Conservation (phyloP, 2,329 filamentous ascomycete genomes). For the Coccinonectria pachysandricola region DNA sequence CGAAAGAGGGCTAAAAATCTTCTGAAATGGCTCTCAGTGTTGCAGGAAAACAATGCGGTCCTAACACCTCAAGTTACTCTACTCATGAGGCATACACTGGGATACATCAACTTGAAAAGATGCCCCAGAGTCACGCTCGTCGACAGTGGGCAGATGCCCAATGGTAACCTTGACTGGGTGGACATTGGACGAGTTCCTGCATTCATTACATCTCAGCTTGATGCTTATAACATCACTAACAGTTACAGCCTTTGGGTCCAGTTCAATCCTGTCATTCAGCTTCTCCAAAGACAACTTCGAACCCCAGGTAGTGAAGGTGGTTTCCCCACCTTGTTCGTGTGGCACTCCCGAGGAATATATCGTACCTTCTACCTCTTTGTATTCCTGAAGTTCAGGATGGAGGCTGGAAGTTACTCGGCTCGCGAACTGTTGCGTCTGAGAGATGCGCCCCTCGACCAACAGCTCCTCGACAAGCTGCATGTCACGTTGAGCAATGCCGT, state of each 20-base stretch:
- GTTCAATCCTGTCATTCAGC: slow-evolving; percentile 24
- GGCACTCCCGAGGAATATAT: slow-evolving; percentile 23
- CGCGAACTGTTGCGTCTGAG: slow-evolving; percentile 33
- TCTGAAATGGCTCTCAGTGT: slow-evolving; percentile 1
- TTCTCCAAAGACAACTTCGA: slow-evolving; percentile 20
- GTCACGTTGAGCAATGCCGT: slow-evolving; percentile 27
- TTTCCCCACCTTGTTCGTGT: slow-evolving; percentile 31
- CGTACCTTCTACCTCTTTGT: slow-evolving; percentile 32
- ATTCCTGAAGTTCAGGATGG: slow-evolving; percentile 31
- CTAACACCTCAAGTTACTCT: slow-evolving; percentile 1
- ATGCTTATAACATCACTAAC: slow-evolving; percentile 23
- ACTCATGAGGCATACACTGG: slow-evolving; percentile 1
- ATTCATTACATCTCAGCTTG: slow-evolving; percentile 17
- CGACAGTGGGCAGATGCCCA: no score
- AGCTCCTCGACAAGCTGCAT: slow-evolving; percentile 20
- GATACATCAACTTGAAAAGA: not conserved
- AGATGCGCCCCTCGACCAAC: slow-evolving; percentile 14
- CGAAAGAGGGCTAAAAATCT: no score
- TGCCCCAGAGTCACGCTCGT: no score
- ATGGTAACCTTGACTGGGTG: no score
- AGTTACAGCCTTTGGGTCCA: slow-evolving; percentile 17
- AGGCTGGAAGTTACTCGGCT: slow-evolving; percentile 31
- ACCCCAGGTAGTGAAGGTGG: slow-evolving; percentile 10
- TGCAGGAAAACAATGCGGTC: not conserved
- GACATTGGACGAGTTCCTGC: slow-evolving; percentile 11